Conservation (phyloP, 352 stramenopile species). For the Phytophthora pinifolia region DNA sequence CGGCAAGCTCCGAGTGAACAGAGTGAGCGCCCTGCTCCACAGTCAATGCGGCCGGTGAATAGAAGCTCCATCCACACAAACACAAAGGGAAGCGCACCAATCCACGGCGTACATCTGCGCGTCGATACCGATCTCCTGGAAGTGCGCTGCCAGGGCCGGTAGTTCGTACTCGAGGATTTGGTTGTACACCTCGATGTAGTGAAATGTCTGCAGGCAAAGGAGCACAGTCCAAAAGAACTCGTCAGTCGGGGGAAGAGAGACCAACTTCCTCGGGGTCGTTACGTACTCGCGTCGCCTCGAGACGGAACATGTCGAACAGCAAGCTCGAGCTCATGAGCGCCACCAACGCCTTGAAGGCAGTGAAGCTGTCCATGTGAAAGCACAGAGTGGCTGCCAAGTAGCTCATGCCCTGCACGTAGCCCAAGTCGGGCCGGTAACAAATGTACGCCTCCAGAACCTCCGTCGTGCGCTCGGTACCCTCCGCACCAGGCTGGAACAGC, state of each 20-base stretch:
- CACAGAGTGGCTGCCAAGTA: constrained; percentile 83
- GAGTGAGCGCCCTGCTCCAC: constrained; percentile 59
- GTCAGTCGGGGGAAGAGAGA: constrained; percentile 1
- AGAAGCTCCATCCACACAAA: too few species aligned
- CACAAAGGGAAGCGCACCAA: constrained; percentile 59
- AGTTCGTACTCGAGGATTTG: constrained; percentile 82
- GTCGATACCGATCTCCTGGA: constrained; percentile 74
- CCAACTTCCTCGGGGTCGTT: not conserved
- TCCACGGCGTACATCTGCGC: constrained; percentile 88
- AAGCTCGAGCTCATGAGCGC: constrained; percentile 82
- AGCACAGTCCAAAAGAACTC: constrained; percentile 8
- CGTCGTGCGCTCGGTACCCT: constrained; percentile 70
- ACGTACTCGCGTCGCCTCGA: constrained; percentile 76
- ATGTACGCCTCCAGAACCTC: constrained; percentile 87
- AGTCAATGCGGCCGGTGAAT: not conserved
- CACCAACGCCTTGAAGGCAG: constrained; percentile 82
- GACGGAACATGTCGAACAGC: constrained; percentile 89
- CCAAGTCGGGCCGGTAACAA: constrained; percentile 83
- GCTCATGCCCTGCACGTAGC: constrained; percentile 89
- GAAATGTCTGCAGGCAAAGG: constrained; percentile 63
- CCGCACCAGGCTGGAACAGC: constrained; percentile 71
- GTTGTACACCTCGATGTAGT: constrained; percentile 82
- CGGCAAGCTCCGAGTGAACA: constrained; percentile 79
- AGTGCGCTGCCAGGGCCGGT: constrained; percentile 58
- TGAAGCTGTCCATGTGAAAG: constrained; percentile 89